A percentile compares a stretch with the other conserved stretches of the same genome.
Evolutionary conservation across 78 protist species (phyloP).

Genomic region (Dictyostelium intermedium): DNA sequence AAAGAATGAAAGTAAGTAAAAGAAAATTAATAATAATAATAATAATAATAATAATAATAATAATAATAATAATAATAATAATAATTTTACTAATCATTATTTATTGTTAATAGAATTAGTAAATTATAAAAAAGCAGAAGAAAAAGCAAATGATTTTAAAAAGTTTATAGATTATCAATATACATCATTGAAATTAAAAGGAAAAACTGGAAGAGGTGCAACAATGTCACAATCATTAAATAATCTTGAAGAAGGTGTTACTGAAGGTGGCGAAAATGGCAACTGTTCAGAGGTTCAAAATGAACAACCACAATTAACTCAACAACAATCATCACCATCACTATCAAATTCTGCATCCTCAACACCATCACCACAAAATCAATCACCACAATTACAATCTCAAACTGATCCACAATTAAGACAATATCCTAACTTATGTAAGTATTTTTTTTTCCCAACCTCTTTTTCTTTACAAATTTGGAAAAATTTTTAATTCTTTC

Average conservation of each 20-base stretch:
- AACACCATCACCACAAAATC: background rate
- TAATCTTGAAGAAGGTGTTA: background rate
- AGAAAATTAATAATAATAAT: no score
- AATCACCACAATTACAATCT: background rate
- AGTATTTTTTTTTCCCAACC: background rate
- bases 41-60: background rate
- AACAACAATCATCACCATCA: background rate
- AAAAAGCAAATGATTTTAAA: constrained; percentile 57
- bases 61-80: background rate
- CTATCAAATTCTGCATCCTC: background rate
- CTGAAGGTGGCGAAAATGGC: background rate
- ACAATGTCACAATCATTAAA: background rate
- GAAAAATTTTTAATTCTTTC: no score
- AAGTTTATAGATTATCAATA: constrained; percentile 34
- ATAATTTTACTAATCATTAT: background rate
- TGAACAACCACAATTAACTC: background rate
- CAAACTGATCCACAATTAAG: background rate
- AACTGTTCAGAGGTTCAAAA: background rate
- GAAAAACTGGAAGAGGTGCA: constrained; percentile 32
- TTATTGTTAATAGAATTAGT: background rate
- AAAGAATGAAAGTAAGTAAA: constrained; percentile 15
- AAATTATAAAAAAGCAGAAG: constrained; percentile 59
- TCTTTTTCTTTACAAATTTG: no score
- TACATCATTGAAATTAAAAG: constrained; percentile 1
- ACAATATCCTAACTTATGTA: constrained; percentile 27